Base-by-base conservation (phyloP, 2,329 filamentous ascomycete genomes). In the Capronia coronata region DNA sequence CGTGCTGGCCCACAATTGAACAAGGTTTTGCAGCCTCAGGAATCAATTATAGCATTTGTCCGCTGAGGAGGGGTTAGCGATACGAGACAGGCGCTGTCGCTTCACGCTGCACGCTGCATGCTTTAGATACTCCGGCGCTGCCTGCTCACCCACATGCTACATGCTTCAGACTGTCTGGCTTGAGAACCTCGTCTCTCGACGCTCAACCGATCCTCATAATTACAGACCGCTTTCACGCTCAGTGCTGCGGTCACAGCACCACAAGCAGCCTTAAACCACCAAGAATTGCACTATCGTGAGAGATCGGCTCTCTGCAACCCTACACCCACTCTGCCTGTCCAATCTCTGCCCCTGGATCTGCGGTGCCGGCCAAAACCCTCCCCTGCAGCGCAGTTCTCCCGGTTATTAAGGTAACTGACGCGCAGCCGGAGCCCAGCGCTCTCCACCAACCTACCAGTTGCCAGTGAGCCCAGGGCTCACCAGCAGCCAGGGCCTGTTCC, bases 1-100 rank as follows among this genome's bases (percentile, higher is more conserved):
- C 14, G 16, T 37, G n/a, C 38, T 49, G 47, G 47, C 22, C 46
- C 38, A 43, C 46, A 38, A 25, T 16, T 45, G 41, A 22, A 11
- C 27, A 25, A 27, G 19, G 9, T 6, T 14, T 30, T 45, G 25
- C 22, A 25, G 23, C 32, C 41, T 34, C 30, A 41, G 47, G 25
- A 19, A 8, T 22, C 27, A 35, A 21, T 43, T 23, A 44, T 45
- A 44, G 41, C 42, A 49, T 22, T 39, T 25, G 29, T 42, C 21
- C 27, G 16, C 41, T 14, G 25, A n/a, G 14, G 35, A 46, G 41
- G 38, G 48, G 42, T 34, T 45, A 39, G 35, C 22, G 11, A 43
- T 46, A 45, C 42, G 43, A 45, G 42, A 50, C 48, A 10, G 21
- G 18, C 16, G 35, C 22, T 18, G 34, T 44, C 19, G 19, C 19